Base-by-base conservation (phyloP, 805 yeast species). In the Myxozyma udenii region DNA sequence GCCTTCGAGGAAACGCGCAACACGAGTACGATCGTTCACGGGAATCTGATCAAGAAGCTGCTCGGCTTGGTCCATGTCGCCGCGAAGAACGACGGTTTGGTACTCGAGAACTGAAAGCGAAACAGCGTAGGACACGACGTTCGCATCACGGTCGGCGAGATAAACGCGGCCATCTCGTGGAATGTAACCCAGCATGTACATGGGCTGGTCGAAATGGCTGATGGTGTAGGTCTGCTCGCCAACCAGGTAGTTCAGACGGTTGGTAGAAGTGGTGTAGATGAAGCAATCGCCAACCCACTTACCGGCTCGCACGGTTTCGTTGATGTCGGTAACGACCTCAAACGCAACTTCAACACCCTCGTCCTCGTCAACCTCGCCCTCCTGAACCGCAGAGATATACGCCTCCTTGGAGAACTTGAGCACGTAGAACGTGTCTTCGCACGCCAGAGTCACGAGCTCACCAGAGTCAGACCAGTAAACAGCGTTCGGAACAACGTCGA, bases 211-310 rank as follows among this genome's bases (percentile, higher is more conserved):
- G 65, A 85, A 90, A 73, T 93, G 98, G 32, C 91, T 89, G 69
- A 93, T 79, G 66, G 89, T 93, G 69, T 88, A 87, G 22, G 86
- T 82, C 65, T 89, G 87, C 36, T 95, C 95, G 63, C 98, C 98
- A 55, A 93, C 98, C 57, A 89, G 79, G 68, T 93, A 93, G 71
- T 90, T 91, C 66, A 93, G 77, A 69, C 98, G 81, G 72, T 89
- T 87, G 22, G 95, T 77, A 18, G 81, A 65, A 1, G 97, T 88
- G 14, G 97, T 87, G 74, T 85, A 93, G 48, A 93, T 80, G 68
- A 91, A 90, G 41, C 93, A 97, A 73, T 93, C 98, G 61, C 98
- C 98, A 63, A 90, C 89, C 89, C 97, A 93, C 68, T 83, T 84
- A 64, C 97, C 97, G 25, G 95, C 84, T 54, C 86, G 80, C 35